Evolutionary conservation across 2,329 filamentous ascomycete species (phyloP).

Genomic region (Colletotrichum sp.): DNA sequence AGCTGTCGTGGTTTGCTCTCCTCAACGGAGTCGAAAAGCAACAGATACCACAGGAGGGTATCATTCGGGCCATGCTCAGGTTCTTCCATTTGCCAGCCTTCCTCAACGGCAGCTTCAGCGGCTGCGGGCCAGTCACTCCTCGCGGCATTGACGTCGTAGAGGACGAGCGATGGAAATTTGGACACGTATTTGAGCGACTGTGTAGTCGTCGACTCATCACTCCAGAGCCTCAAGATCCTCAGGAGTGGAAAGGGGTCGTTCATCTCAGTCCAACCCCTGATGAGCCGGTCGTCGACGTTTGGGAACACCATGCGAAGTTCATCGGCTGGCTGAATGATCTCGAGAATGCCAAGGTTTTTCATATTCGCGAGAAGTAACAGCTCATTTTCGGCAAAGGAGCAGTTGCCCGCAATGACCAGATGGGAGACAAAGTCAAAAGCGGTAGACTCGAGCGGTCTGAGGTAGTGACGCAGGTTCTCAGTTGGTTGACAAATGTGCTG

Average conservation of each 20-base stretch:
- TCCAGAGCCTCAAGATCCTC: slow-evolving; percentile 51
- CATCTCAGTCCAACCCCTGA: slow-evolving; percentile 50
- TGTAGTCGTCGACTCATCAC: slow-evolving; percentile 41
- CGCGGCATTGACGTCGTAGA: slow-evolving; percentile 48
- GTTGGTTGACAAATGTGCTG: slow-evolving; percentile 43
- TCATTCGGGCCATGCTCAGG: slow-evolving; percentile 30
- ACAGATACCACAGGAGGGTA: slow-evolving; percentile 38
- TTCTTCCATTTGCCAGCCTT: slow-evolving; percentile 40
- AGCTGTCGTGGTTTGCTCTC: slow-evolving; percentile 26
- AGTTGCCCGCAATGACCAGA: slow-evolving; percentile 42
- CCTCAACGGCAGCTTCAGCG: slow-evolving; percentile 24
- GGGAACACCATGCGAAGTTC: slow-evolving; percentile 34
- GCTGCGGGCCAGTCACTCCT: slow-evolving; percentile 39
- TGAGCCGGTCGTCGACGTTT: slow-evolving; percentile 47
- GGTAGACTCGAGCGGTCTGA: slow-evolving; percentile 38
- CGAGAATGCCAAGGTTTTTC: slow-evolving; percentile 52
- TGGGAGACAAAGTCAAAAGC: slow-evolving; percentile 45
- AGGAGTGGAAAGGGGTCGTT: slow-evolving; percentile 50
- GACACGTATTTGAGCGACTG: slow-evolving; percentile 45
- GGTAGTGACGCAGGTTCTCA: slow-evolving; percentile 39
- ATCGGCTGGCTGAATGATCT: slow-evolving; percentile 46
- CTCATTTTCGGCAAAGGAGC: slow-evolving; percentile 40
- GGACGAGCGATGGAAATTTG: slow-evolving; percentile 46
- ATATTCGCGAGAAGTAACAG: slow-evolving; percentile 45
- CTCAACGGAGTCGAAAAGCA: slow-evolving; percentile 36